A percentile compares a stretch with the other conserved stretches of the same genome.
Conservation (phyloP, 805 yeast genomes). For the Zygotorulaspora chibaensis region DNA sequence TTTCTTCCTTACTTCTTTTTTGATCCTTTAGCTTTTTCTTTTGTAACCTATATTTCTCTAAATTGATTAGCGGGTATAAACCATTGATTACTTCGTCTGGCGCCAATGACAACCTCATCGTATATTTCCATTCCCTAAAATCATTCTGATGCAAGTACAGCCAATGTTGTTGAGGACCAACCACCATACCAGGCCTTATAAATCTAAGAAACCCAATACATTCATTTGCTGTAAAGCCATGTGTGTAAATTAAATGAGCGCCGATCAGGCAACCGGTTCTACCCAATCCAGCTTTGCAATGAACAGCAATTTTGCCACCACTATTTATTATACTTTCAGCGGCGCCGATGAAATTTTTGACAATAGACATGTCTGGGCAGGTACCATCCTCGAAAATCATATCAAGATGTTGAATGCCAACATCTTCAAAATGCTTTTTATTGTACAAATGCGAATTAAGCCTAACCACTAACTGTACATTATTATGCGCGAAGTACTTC, state of each 20-base stretch:
- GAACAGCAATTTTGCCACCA: constrained; percentile 97
- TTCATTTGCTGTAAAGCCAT: constrained; percentile 95
- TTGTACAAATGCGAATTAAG: constrained; percentile 90
- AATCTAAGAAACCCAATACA: constrained; percentile 96
- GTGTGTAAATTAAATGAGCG: constrained; percentile 91
- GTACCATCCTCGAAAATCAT: constrained; percentile 98
- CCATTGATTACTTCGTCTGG: constrained; percentile 69
- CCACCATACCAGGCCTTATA: constrained; percentile 99
- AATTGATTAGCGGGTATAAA: constrained; percentile 53
- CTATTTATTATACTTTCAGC: constrained; percentile 81
- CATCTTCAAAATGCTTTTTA: constrained; percentile 71
- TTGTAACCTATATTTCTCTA: constrained; percentile 58
- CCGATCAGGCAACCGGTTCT: constrained; percentile 98
- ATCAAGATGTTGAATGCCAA: constrained; percentile 85
- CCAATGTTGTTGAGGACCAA: constrained; percentile 99
- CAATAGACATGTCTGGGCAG: constrained; percentile 92
- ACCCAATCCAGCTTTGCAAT: constrained; percentile 97
- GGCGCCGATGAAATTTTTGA: constrained; percentile 88
- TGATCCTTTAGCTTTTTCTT: constrained; percentile 36
- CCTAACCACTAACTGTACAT: constrained; percentile 86
- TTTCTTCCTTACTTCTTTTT: constrained; percentile 28
- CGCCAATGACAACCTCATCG: constrained; percentile 71
- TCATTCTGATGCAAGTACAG: constrained; percentile 92
- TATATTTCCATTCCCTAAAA: constrained; percentile 92
- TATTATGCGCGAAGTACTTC: constrained; percentile 63